Evolutionary conservation across 495 filamentous ascomycete genomes (phyloP).

Genomic region (Sporormia fimetaria): DNA sequence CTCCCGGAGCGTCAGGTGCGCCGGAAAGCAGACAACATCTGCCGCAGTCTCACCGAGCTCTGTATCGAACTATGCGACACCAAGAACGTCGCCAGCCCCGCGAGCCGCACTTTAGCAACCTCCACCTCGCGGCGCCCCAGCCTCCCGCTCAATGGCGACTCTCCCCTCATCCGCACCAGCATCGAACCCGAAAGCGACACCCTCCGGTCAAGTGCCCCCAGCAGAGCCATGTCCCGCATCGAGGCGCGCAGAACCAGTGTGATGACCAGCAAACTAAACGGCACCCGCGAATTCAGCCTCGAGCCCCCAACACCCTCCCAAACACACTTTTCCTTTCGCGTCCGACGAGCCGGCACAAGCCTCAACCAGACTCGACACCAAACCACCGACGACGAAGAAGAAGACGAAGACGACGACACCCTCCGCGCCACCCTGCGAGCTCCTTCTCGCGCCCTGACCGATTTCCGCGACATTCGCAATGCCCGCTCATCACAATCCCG

Average conservation of each 20-base stretch:
- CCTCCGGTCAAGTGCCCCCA: constrained; percentile 25
- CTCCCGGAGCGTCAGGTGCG: constrained; percentile 72
- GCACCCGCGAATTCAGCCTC: constrained; percentile 26
- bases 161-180: constrained; percentile 17
- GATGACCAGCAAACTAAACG: constrained; percentile 34
- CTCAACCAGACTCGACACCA: constrained; percentile 17
- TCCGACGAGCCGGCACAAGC: constrained; percentile 21
- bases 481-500: constrained; percentile 33
- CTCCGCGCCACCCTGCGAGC: constrained; percentile 32
- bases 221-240: constrained; percentile 53
- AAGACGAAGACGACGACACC: constrained; percentile 35
- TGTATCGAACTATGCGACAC: constrained; percentile 71
- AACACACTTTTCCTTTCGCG: constrained; percentile 17
- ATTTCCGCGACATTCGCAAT: constrained; percentile 30
- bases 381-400: constrained; percentile 33
- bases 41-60: constrained; percentile 82
- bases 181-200: constrained; percentile 18
- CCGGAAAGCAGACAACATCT: constrained; percentile 85
- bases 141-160: constrained; percentile 24
- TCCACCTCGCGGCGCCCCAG: constrained; percentile 31
- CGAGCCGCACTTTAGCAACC: constrained; percentile 17
- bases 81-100: constrained; percentile 26
- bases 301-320: constrained; percentile 32
- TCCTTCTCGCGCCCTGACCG: constrained; percentile 35
- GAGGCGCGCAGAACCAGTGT: constrained; percentile 61